Conservation (phyloP, 805 yeast genomes). For the Candida corydali region DNA sequence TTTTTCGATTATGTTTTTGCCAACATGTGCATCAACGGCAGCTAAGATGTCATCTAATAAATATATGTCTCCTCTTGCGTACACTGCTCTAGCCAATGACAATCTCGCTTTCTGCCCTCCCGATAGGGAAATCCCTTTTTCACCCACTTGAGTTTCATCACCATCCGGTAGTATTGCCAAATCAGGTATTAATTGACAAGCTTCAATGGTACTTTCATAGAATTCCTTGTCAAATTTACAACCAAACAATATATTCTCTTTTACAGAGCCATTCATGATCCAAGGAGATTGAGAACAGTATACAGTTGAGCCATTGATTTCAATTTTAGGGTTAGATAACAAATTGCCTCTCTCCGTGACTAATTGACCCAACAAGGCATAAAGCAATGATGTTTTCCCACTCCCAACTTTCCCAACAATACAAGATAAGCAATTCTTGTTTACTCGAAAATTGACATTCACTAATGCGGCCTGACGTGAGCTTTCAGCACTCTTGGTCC, state of each 20-base stretch:
- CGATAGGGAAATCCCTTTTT: constrained; percentile 91
- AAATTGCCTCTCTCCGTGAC: constrained; percentile 73
- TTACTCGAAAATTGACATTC: constrained; percentile 57
- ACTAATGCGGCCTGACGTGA: constrained; percentile 42
- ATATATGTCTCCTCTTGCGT: constrained; percentile 88
- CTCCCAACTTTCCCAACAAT: constrained; percentile 87
- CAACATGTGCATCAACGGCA: constrained; percentile 98
- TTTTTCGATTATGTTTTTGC: constrained; percentile 74
- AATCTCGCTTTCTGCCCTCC: constrained; percentile 98
- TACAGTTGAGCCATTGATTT: constrained; percentile 74
- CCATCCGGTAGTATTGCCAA: constrained; percentile 80
- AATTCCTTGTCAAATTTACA: constrained; percentile 76
- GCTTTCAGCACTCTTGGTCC: constrained; percentile 46
- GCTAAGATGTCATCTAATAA: constrained; percentile 88
- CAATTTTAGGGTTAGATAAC: constrained; percentile 29
- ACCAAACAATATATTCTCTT: constrained; percentile 89
- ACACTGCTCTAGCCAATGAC: constrained; percentile 92
- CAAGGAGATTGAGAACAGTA: constrained; percentile 93
- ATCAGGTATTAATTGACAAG: constrained; percentile 84
- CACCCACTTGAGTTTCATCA: constrained; percentile 91
- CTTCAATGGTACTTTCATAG: constrained; percentile 74
- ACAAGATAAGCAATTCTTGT: constrained; percentile 76
- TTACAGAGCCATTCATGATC: constrained; percentile 94
- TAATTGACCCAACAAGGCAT: constrained; percentile 78
- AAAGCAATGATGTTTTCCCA: constrained; percentile 82